Evolutionary conservation across 495 filamentous ascomycete genomes (phyloP).

Genomic region (Pyrenopolyporus hunteri): DNA sequence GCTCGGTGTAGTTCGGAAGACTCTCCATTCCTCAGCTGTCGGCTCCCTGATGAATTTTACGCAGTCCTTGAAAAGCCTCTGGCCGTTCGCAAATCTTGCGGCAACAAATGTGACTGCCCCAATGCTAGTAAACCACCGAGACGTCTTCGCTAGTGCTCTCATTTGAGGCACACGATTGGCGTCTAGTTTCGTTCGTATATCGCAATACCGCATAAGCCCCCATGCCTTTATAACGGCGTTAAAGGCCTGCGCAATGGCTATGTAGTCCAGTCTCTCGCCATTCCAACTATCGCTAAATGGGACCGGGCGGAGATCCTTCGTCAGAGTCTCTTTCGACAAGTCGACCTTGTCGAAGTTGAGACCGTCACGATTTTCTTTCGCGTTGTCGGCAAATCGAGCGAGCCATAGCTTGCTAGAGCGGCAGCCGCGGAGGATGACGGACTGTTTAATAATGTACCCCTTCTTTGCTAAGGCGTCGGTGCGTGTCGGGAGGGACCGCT

Average conservation of each 20-base stretch:
- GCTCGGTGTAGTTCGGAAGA: constrained; percentile 50
- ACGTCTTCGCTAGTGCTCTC: constrained; percentile 68
- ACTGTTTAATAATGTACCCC: constrained; percentile 85
- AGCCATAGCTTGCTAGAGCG: constrained; percentile 74
- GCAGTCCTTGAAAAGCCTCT: constrained; percentile 63
- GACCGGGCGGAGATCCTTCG: constrained; percentile 51
- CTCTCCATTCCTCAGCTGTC: constrained; percentile 65
- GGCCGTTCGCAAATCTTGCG: constrained; percentile 56
- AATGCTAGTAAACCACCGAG: constrained; percentile 70
- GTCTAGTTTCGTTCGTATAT: constrained; percentile 68
- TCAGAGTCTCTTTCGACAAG: constrained; percentile 43
- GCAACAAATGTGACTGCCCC: constrained; percentile 73
- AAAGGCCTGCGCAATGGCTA: constrained; percentile 53
- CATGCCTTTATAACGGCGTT: constrained; percentile 57
- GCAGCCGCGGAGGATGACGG: constrained; percentile 64
- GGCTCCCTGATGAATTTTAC: constrained; percentile 79
- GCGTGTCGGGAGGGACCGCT: constrained; percentile 81
- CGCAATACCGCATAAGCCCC: constrained; percentile 56
- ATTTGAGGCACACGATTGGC: constrained; percentile 66
- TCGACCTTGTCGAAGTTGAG: constrained; percentile 41
- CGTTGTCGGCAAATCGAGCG: constrained; percentile 45
- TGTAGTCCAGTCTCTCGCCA: constrained; percentile 58
- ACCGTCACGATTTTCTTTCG: constrained; percentile 37
- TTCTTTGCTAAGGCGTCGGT: constrained; percentile 75
- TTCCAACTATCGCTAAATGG: constrained; percentile 57